Percentiles rank a stretch among this genome's conserved stretches.
These are phyloP conservation scores for Spergularia azorica DNA, from an alignment of 179 eudicot species.

Conservation along the genomic window DNA sequence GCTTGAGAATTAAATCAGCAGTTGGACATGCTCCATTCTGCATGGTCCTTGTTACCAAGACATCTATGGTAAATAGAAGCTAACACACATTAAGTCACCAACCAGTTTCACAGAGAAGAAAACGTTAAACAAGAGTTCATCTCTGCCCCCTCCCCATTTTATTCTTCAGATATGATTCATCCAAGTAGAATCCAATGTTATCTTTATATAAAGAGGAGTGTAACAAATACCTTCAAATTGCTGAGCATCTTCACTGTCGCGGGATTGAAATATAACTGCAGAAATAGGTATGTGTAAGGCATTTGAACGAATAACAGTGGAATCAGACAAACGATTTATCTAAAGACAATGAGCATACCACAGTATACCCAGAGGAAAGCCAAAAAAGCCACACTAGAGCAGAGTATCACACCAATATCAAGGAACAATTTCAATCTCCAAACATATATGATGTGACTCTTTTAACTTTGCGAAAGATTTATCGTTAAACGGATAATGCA, in stretches of 20 bases:
- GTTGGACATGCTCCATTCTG: slow-evolving; percentile 13
- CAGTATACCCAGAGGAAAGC: no score
- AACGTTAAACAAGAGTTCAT: not conserved
- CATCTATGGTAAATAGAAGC: not conserved
- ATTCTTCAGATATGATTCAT: not conserved
- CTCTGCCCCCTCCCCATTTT: not conserved
- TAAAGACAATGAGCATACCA: not conserved
- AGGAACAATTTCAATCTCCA: not conserved
- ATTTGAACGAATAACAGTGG: not conserved
- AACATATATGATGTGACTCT: not conserved
- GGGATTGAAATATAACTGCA: slow-evolving; percentile 93
- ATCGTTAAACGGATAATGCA: no score
- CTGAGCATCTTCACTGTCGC: slow-evolving; percentile 97
- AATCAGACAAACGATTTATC: slow-evolving; percentile 8
- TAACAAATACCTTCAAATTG: slow-evolving; percentile 67
- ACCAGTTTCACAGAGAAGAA: not conserved
- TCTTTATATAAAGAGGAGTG: slow-evolving; percentile 4
- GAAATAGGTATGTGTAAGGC: slow-evolving; percentile 14
- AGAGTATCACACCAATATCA: not conserved
- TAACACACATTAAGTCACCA: not conserved
- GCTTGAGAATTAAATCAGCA: slow-evolving; percentile 37
- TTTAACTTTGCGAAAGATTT: not conserved
- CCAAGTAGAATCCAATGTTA: not conserved
- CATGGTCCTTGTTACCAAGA: not conserved
- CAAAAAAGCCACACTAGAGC: no score